Conservation (phyloP, 2,329 filamentous ascomycete species). For the Pseudonectria buxi region DNA sequence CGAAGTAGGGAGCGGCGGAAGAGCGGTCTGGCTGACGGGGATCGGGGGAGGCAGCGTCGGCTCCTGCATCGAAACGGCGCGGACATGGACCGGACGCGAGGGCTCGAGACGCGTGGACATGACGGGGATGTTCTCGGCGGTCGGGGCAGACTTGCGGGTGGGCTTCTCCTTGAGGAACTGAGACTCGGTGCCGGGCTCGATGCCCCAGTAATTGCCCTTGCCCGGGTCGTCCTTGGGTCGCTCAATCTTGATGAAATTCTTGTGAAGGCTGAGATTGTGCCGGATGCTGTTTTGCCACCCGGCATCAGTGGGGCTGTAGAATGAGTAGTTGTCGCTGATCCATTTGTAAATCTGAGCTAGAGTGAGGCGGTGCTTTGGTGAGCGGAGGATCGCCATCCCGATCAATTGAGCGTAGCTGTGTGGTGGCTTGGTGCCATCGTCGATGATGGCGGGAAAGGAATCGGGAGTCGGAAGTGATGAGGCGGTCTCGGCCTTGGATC, state of each 20-base stretch:
- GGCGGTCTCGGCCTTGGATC: slow-evolving; percentile 48
- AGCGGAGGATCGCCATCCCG: slow-evolving; percentile 90
- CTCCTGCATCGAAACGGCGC: slow-evolving; percentile 30
- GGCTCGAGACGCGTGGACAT: slow-evolving; percentile 52
- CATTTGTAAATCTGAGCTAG: slow-evolving; percentile 97
- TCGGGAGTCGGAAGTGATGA: slow-evolving; percentile 58
- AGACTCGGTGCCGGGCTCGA: slow-evolving; percentile 81
- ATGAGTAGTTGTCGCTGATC: slow-evolving; percentile 92
- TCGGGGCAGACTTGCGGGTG: slow-evolving; percentile 49
- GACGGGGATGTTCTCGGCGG: slow-evolving; percentile 51
- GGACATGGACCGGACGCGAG: slow-evolving; percentile 33
- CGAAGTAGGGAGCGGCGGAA: slow-evolving; percentile 34
- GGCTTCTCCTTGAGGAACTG: slow-evolving; percentile 87
- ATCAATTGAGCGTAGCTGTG: slow-evolving; percentile 95
- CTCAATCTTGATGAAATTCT: slow-evolving; percentile 92
- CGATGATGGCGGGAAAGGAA: slow-evolving; percentile 74
- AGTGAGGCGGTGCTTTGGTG: slow-evolving; percentile 75
- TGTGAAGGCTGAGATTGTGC: slow-evolving; percentile 94
- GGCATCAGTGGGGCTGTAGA: slow-evolving; percentile 76
- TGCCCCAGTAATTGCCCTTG: slow-evolving; percentile 96
- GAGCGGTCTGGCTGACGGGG: slow-evolving; percentile 29
- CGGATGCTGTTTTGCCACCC: slow-evolving; percentile 99
- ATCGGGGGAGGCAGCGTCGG: slow-evolving; percentile 43
- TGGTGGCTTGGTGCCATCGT: slow-evolving; percentile 82
- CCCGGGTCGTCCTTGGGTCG: slow-evolving; percentile 94